Evolutionary conservation across 2,329 filamentous ascomycete species (phyloP).

Genomic region (Beauveria medogensis): DNA sequence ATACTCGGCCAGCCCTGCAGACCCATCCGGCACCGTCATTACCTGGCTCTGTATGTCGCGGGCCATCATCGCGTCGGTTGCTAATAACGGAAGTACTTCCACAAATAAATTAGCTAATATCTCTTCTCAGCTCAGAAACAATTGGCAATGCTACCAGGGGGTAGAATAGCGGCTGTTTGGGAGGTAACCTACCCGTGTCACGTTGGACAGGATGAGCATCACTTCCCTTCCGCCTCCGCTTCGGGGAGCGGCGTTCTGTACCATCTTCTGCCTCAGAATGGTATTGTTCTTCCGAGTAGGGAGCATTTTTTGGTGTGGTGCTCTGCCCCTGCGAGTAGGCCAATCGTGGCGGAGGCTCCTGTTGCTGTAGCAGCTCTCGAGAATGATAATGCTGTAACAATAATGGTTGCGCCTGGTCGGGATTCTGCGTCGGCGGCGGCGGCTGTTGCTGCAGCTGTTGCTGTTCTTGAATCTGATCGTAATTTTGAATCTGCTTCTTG

Average conservation of each 20-base stretch:
- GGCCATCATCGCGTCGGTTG: background rate
- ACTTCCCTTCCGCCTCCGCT: constrained; percentile 28
- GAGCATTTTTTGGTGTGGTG: background rate
- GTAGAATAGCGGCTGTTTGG: constrained; percentile 12
- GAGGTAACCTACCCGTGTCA: constrained; percentile 27
- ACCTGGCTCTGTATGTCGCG: background rate
- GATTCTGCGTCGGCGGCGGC: constrained; percentile 17
- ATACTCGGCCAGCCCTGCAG: constrained; percentile 25
- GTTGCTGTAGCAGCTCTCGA: constrained; percentile 13
- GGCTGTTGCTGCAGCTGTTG: background rate
- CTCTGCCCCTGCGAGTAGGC: background rate
- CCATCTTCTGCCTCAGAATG: background rate
- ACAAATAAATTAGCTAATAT: constrained; percentile 4
- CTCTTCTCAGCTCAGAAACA: background rate
- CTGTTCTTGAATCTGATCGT: background rate
- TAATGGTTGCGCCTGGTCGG: constrained; percentile 15
- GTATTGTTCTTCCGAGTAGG: background rate
- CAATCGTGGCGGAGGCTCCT: constrained; percentile 9
- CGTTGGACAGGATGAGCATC: constrained; percentile 25
- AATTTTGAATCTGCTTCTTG: constrained; percentile 24
- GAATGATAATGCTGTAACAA: background rate
- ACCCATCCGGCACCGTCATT: constrained; percentile 16
- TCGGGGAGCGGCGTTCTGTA: constrained; percentile 26
- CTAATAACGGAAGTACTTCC: constrained; percentile 7
- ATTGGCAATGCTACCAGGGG: constrained; percentile 3